A percentile compares a stretch with the other conserved stretches of the same genome.
Conservation (phyloP, 2,329 filamentous ascomycete genomes). For the Nemania sp. region DNA sequence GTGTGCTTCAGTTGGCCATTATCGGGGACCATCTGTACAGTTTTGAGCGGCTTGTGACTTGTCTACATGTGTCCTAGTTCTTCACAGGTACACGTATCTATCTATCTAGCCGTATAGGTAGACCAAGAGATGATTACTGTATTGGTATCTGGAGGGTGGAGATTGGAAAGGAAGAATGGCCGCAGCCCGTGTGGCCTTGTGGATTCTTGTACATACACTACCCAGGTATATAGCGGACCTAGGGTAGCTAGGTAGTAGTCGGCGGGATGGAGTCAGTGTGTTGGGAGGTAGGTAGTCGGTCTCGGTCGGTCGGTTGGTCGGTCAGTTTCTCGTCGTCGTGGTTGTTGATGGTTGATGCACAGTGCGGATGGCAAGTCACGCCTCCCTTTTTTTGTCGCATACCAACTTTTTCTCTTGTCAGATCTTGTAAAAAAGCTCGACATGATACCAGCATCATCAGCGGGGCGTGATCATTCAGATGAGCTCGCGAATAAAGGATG, state of each 20-base stretch:
- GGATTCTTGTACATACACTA: conserved; percentile 26
- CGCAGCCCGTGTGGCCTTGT: conserved; percentile 43
- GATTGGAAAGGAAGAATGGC: conserved; percentile 38
- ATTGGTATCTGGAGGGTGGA: conserved; percentile 34
- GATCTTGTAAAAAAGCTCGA: not conserved
- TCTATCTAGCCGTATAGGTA: conserved; percentile 21
- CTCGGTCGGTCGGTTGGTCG: conserved; percentile 27
- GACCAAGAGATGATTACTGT: conserved; percentile 39
- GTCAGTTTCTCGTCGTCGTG: conserved; percentile 20
- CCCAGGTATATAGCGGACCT: not conserved
- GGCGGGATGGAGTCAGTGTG: conserved; percentile 4
- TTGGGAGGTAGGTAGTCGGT: conserved; percentile 16
- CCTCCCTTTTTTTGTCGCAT: not conserved
- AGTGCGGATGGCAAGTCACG: conserved; percentile 7
- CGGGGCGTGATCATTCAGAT: not conserved
- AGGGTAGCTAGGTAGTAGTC: not conserved
- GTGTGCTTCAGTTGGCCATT: conserved; percentile 9
- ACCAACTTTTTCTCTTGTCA: conserved; percentile 6
- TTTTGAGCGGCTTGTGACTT: conserved; percentile 17
- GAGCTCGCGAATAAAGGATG: not conserved
- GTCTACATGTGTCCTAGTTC: conserved; percentile 20
- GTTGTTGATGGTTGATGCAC: conserved; percentile 8
- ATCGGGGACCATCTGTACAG: conserved; percentile 27
- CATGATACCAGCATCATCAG: not conserved
- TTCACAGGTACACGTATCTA: conserved; percentile 26